phyloP scores from a whole-genome alignment of 345 rosid species.

The Cardiospermum halicacabum region DNA sequence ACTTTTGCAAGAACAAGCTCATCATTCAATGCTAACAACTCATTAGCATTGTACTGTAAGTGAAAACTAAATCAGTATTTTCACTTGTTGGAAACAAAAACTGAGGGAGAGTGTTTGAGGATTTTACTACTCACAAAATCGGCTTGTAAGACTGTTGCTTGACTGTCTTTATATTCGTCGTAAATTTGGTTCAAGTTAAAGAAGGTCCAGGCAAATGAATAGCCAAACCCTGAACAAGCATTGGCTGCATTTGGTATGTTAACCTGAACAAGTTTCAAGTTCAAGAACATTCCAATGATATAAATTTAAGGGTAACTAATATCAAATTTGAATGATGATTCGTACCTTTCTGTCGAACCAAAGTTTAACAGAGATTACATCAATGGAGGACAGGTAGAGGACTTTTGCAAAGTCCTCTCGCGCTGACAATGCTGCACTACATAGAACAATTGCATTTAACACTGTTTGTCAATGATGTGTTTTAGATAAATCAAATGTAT shows the following conservation, averaged over 20 bases:
- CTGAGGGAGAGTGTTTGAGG: not conserved
- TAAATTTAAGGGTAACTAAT: not conserved
- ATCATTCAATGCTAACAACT: constrained; percentile 39
- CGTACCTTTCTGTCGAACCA: constrained; percentile 47
- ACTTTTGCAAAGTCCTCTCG: constrained; percentile 59
- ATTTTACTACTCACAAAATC: constrained; percentile 43
- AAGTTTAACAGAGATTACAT: constrained; percentile 40
- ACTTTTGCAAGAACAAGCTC: constrained; percentile 36
- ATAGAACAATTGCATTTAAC: constrained; percentile 22
- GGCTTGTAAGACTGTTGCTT: constrained; percentile 33
- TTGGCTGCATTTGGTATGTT: constrained; percentile 44
- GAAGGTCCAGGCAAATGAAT: constrained; percentile 51
- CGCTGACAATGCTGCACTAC: constrained; percentile 46
- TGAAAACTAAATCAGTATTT: not conserved
- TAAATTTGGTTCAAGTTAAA: constrained; percentile 46
- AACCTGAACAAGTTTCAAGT: constrained; percentile 29
- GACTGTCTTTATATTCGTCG: constrained; percentile 37
- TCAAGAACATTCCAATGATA: not conserved
- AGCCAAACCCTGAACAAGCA: constrained; percentile 39
- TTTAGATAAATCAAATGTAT: not conserved
- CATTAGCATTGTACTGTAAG: constrained; percentile 45
- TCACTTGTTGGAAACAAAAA: not conserved
- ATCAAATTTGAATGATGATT: not conserved
- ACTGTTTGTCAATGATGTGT: not conserved
- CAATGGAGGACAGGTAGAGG: constrained; percentile 42